Evolutionary conservation across 257 asterid species (phyloP), one percentile per base, ranked within the genome.

Genomic region (Echium plantagineum): DNA sequence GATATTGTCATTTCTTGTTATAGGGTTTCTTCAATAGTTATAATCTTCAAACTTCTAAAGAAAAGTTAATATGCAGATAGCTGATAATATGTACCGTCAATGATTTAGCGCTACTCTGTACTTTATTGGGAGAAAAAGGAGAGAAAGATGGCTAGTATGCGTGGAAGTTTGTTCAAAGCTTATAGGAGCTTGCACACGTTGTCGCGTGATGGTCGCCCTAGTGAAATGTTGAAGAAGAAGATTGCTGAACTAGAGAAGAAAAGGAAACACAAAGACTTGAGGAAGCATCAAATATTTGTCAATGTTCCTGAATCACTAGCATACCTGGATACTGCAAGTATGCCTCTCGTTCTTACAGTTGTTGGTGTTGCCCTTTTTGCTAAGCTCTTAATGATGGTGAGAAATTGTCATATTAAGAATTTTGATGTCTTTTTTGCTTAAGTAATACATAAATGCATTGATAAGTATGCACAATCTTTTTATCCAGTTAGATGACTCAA

Each of bases 381-480:
- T 5, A 91, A 91, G 80, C 81, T 91, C 62, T 74, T 88, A 19
- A 85, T 91, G 94, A 84, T 84, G 98, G 98, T 87, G 82, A 53
- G 57, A 18, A 53, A n/a, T n/a, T 53, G 13, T 5, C 15, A 53
- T n/a, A 5, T 53, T 8, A 10, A 53, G 22, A 53, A 6, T 53
- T 5, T 53, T 7, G 21, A n/a, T 42, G 63, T 22, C 56, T 8
- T 54, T 46, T 21, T 6, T 7, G 5, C 12, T 61, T 56, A 22
- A 21, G 48, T 21, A 42, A 42, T 12, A 13, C 49, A 42, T 31
- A 52, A 9, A 64, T 64, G 20, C 19, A 53, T 42, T 10, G 69
- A 5, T 52, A 20, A 64, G 19, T 16, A 35, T 31, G 26, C 17
- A 35, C 26, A 65, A 77, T 42, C 9, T 67, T 78, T 81, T 35